These are phyloP conservation scores for Plasmodium reichenowi DNA, from an alignment of 169 alveolate genomes.

Conservation along the genomic window DNA sequence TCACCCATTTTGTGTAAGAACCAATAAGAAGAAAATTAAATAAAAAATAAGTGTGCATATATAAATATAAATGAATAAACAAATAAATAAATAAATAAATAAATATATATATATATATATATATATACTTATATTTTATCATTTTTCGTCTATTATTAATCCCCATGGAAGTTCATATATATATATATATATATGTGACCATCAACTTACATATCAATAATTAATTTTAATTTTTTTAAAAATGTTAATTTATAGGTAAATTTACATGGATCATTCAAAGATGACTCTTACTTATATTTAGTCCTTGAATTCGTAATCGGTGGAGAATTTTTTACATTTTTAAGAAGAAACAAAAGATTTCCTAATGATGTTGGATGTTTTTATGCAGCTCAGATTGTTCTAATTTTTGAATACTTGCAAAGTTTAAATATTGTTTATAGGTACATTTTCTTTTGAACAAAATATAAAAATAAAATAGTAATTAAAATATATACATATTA, in stretches of 20 bases:
- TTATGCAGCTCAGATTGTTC: slow-evolving; percentile 95
- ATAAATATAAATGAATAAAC: background rate
- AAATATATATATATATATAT: no score
- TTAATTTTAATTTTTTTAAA: background rate
- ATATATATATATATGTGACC: no score
- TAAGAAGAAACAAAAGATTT: slow-evolving; percentile 93
- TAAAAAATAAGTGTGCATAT: slow-evolving; percentile 79
- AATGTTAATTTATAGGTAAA: slow-evolving; percentile 19
- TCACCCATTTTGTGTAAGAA: slow-evolving; percentile 96
- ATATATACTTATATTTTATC: no score
- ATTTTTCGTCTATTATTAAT: no score
- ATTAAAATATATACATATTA: slow-evolving; percentile 1
- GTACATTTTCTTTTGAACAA: slow-evolving; percentile 28
- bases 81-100: background rate
- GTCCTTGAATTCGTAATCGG: slow-evolving; percentile 96
- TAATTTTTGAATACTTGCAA: slow-evolving; percentile 97
- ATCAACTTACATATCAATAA: no score
- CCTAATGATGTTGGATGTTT: slow-evolving; percentile 95
- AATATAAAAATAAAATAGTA: background rate
- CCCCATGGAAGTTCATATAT: no score
- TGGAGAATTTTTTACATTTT: slow-evolving; percentile 96
- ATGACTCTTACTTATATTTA: slow-evolving; percentile 92
- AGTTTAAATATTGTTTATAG: slow-evolving; percentile 93
- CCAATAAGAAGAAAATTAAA: slow-evolving; percentile 83
- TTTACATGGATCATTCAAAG: slow-evolving; percentile 90